Evolutionary conservation across 306 rosid species (phyloP), one percentile per base, ranked within the genome.

Genomic region (Quercus robur): DNA sequence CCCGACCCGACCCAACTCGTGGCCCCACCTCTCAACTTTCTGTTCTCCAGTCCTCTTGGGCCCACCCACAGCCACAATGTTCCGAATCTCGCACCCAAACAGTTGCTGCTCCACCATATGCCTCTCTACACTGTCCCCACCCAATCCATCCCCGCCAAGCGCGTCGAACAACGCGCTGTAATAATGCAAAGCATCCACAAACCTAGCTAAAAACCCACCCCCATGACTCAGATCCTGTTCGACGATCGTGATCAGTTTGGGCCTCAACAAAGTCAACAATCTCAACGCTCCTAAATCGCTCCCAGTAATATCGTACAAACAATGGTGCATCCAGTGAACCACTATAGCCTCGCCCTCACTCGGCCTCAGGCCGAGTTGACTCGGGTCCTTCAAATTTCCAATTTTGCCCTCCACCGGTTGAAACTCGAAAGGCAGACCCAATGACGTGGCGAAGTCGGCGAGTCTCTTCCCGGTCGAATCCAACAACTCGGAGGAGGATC

Each of bases 91-190:
- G 23, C 91, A 85, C 12, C 99, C 99, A 8, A 95, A 80, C 83
- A 93, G 30, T 83, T 95, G 97, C 92, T 93, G 99, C 91, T 95
- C 99, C 87, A 95, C 99, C 88, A 75, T 82, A 80, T 95, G 94
- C 83, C 99, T 81, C 84, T 95, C 99, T 0, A 85, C 6, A 63
- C 92, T 90, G 7, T 93, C 98, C 71, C n/a, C 82, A 38, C 64
- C 81, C 66, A 92, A 84, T 0, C 95, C 94, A 6, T 93, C 99
- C 72, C 99, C 99, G 0, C 99, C 99, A 0, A 95, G 97, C 83
- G 99, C 99, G 86, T 95, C 99, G 84, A 95, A 95, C 85, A 95
- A 85, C 90, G 99, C 99, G 89, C 99, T 93, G 88, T 95, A 95
- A 78, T 95, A 95, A 86, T 95, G 99, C 88, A 95, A 62, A 6